Evolutionary conservation across 257 asterid genomes (phyloP), one percentile per base, ranked within the genome.

Genomic region (Anisodus tanguticus): DNA sequence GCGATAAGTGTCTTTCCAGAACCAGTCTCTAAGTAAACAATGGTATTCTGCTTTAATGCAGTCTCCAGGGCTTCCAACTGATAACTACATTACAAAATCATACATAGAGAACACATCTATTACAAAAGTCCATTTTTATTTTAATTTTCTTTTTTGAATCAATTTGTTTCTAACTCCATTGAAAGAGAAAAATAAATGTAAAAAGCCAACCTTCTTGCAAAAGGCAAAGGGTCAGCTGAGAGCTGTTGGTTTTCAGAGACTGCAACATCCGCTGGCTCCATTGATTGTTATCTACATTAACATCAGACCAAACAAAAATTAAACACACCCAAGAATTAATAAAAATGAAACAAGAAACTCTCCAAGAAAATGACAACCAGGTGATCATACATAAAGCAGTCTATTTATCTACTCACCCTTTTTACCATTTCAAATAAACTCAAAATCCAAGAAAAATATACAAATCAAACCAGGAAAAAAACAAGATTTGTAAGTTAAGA

Each of bases 1-100:
- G 97, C 97, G 9, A 95, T 93, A 5, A 95, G 88, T 22, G 95
- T 94, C 88, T 95, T 95, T 11, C 98, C 98, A 0, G 95, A 89
- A 60, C 99, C 98, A 2, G 97, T 95, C 84, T 95, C 99, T 4
- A 95, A 85, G 92, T 77, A 94, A 78, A 90, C 97, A 83, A 94
- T 85, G 0, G 98, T 95, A 85, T 95, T 94, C 82, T 88, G 91
- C 84, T 89, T 85, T 31, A 94, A 59, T 26, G 97, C 95, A 62
- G 9, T 86, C 85, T 93, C 97, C 81, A 95, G 82, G 6, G 98
- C 99, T 81, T 95, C 99, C 87, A 93, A 81, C 83, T 95, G 97
- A 88, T 95, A 94, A 81, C 99, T 95, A 82, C 62, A 49, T 22
- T 85, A 74, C 74, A 83, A 83, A 80, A 84, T 80, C 37, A 37